Evolutionary conservation across 352 stramenopile genomes (phyloP), one percentile per base, ranked within the genome.

Genomic region (Blastocystis sp.): DNA sequence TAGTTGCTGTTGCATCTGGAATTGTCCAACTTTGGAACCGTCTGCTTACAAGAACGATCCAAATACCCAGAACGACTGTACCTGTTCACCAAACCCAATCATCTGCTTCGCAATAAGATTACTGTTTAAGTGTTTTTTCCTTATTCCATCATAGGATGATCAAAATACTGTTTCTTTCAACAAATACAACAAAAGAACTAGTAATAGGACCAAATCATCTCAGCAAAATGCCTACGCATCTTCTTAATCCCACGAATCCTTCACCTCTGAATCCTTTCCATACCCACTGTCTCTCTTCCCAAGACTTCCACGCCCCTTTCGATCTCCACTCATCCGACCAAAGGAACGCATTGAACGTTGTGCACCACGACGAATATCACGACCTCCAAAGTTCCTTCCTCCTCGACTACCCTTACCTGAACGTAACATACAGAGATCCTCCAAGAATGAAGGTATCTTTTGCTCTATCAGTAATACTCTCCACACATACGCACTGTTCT

Each of bases 401-500:
- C 71, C 43, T 46, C 39, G 2, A 14, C 39, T 37, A 24, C 77
- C 51, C 2, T 54, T 54, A 35, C 77, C 14, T 14, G n/a, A 49
- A 24, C 65, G 54, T 12, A 29, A 56, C 19, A 66, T 87, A 46
- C 77, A 87, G 9, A 87, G 58, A 24, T 74, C 77, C 49, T 74
- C 77, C 49, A 87, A 29, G 37, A 77, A 87, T 4, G 59, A 35
- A n/a, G 77, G 77, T 19, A 87, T 87, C 14, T 73, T 78, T 43
- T 87, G 77, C 3, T 63, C 77, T 87, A 75, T 54, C 27, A 16
- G 4, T 75, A 21, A 87, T 6, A 1, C n/a, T 16, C 61, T 21
- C 12, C 11, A 32, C n/a, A 3, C 37, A 29, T 32, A 29, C 46
- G 5, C 14, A 87, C 77, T 63, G 89, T 97, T 98, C 90, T 98